Base-by-base conservation (phyloP, 2,329 filamentous ascomycete genomes). In the Knufia fluminis region DNA sequence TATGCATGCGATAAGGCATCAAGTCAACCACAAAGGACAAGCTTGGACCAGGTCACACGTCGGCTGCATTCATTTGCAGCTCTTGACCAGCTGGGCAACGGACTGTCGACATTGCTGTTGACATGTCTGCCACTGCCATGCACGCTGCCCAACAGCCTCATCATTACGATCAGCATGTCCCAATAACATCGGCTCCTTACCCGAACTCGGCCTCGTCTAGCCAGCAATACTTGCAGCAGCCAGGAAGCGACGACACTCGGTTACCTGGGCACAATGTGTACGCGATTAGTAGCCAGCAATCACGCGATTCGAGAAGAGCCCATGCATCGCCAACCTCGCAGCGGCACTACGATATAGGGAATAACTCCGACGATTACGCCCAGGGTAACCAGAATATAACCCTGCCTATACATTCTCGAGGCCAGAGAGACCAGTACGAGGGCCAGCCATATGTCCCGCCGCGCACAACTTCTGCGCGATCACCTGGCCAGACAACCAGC, bases 361-460 rank as follows among this genome's bases (percentile, higher is more conserved):
- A 36, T 22, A 19, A 23, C 23, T 17, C 22, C n/a, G 38, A 42
- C 33, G 16, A 42, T 12, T 49, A 49, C 19, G 17, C 24, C 19
- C 46, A 33, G 16, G 26, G 26, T 4, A 12, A 43, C 19, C 7
- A 36, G 22, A 32, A 23, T 26, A 49, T 38, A 16, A 36, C 33
- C 6, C 38, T 49, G 22, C 38, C 46, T 9, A 42, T 36, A 43
- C 57, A 57, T 46, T 61, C 61, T 51, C 60, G 64, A 56, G 62
- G 58, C 50, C 66, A 59, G 57, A 58, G 56, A 26, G 69, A 77
- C 69, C 68, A 78, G 73, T 67, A 80, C 76, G 70, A 68, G 51
- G 66, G 66, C 24, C 80, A 85, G 47, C 83, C 86, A 20, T 76
- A 86, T 59, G 82, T 85, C 49, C 89, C 86, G 42, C 86, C 86